A percentile compares a stretch with the other conserved stretches of the same genome.
These are phyloP conservation scores for Erysimum cheiranthoides DNA, from an alignment of 345 rosid species.

Conservation along the genomic window DNA sequence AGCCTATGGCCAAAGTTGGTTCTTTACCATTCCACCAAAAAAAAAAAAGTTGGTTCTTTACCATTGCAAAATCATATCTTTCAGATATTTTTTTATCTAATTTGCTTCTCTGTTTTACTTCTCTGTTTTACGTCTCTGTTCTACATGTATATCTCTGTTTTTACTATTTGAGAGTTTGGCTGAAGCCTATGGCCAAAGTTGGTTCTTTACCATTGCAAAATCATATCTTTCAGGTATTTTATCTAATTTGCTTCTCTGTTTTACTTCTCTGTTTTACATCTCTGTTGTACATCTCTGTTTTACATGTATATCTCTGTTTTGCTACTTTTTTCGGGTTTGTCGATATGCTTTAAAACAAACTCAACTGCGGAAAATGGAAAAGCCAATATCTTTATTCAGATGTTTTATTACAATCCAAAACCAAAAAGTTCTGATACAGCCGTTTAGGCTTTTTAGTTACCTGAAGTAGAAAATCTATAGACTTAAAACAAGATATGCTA, in stretches of 20 bases:
- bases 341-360: background rate
- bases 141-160: background rate
- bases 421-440: constrained; percentile 25
- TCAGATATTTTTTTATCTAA: background rate
- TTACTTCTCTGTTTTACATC: background rate
- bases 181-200: background rate
- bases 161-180: no score
- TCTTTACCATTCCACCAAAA: no score
- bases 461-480: constrained; percentile 10
- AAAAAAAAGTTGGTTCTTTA: no score
- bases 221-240: background rate
- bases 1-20: background rate
- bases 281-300: constrained; percentile 2
- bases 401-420: constrained; percentile 45
- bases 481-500: background rate
- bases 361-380: background rate
- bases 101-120: background rate
- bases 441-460: background rate
- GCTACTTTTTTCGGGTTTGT: background rate
- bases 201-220: background rate
- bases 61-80: background rate
- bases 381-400: constrained; percentile 34
- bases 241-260: background rate
- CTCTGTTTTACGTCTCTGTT: no score
- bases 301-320: background rate